Evolutionary conservation across 2,329 filamentous ascomycete species (phyloP).

Genomic region (Cytospora mali): DNA sequence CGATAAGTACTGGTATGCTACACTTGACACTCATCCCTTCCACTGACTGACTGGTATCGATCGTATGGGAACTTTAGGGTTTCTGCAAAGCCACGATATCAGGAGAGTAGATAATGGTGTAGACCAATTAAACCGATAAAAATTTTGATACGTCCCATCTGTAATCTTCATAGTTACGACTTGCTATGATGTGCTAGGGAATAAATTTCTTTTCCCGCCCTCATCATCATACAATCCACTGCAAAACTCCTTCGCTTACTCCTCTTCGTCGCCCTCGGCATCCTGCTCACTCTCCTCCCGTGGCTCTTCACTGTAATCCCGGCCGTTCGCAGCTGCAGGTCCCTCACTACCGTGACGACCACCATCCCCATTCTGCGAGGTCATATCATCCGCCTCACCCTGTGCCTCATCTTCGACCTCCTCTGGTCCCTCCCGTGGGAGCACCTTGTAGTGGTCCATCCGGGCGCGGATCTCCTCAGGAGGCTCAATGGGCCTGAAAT

Average conservation of each 20-base stretch:
- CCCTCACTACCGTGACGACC: conserved; percentile 28
- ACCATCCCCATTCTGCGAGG: conserved; percentile 28
- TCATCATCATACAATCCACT: not conserved
- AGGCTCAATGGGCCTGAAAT: conserved; percentile 58
- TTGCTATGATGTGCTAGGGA: not conserved
- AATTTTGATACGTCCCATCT: not conserved
- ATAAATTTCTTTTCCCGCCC: not conserved
- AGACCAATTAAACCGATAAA: not conserved
- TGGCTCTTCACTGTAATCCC: conserved; percentile 27
- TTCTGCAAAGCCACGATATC: not conserved
- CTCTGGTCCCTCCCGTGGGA: conserved; percentile 54
- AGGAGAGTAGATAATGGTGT: not conserved
- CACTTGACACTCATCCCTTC: not conserved
- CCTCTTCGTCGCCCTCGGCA: conserved; percentile 37
- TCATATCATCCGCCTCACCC: conserved; percentile 32
- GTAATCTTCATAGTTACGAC: not conserved
- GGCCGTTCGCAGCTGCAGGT: conserved; percentile 22
- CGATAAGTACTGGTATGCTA: not conserved
- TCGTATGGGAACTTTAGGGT: not conserved
- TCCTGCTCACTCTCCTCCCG: conserved; percentile 33
- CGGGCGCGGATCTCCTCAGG: conserved; percentile 54
- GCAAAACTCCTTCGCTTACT: conserved; percentile 26
- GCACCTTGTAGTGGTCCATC: conserved; percentile 55
- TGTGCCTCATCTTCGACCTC: conserved; percentile 41
- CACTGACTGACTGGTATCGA: not conserved